These are phyloP conservation scores for Plasmodium inui DNA, from an alignment of 169 alveolate genomes.

Conservation along the genomic window DNA sequence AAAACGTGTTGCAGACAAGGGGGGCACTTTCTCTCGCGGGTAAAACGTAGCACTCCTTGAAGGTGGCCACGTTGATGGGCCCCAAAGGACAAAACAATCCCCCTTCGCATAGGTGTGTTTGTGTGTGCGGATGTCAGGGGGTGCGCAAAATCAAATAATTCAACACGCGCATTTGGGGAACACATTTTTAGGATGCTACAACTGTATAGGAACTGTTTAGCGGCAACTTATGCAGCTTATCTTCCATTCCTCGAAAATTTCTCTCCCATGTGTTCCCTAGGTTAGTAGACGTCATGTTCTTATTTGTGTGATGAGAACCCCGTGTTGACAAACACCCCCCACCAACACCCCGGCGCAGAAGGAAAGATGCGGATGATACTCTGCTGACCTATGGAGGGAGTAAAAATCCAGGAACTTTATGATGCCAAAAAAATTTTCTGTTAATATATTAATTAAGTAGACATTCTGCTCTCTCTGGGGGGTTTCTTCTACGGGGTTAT, in stretches of 20 bases:
- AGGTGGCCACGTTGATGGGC: not conserved
- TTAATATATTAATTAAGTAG: constrained; percentile 20
- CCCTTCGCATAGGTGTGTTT: not conserved
- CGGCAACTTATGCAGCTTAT: not conserved
- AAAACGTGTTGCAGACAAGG: not conserved
- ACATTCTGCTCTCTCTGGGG: not conserved
- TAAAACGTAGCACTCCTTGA: not conserved
- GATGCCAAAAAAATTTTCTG: constrained; percentile 34
- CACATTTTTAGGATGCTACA: not conserved
- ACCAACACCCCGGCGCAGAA: not conserved
- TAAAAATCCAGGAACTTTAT: constrained; percentile 59
- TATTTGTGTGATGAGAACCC: not conserved
- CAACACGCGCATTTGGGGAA: not conserved
- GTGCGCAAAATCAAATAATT: not conserved
- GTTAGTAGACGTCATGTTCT: not conserved
- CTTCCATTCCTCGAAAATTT: not conserved
- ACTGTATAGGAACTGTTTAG: not conserved
- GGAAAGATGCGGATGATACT: not conserved
- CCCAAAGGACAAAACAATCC: not conserved
- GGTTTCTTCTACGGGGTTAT: constrained; percentile 14
- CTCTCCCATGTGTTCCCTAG: not conserved
- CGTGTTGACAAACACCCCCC: not conserved
- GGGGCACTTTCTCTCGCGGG: not conserved
- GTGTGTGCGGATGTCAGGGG: too few species aligned
- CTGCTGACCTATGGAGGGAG: constrained; percentile 63